Evolutionary conservation across 2,329 filamentous ascomycete species (phyloP), one percentile per base, ranked within the genome.

Genomic region (Colletotrichum orchidophilum): DNA sequence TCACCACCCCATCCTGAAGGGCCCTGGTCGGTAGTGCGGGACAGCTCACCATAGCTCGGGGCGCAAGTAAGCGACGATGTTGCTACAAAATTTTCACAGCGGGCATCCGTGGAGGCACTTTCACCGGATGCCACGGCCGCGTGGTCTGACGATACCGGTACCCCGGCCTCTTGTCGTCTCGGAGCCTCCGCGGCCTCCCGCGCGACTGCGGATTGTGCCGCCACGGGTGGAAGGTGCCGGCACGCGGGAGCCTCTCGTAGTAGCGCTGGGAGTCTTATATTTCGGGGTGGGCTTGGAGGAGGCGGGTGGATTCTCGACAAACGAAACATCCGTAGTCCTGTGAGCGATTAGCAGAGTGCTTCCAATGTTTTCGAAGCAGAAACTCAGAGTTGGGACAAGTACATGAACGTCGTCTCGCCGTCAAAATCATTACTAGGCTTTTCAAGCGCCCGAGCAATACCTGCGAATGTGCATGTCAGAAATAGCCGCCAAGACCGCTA

Each of bases 321-420:
- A 98, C 1, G 94, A 94, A 6, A 93, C 97, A 78, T 97, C 95
- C 12, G 94, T 97, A 27, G 95, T 97, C 87, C 93, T 96, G 75
- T 5, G 53, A 50, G 73, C 73, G 66, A 72, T 77, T 71, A 74
- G 77, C 73, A 59, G 73, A 70, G 65, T 57, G 54, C 75, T 66
- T 13, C 3, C 3, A 5, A 55, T 15, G 24, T 15, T 35, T 8
- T 1, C 31, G 27, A 31, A 12, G n/a, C 6, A 12, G 9, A 11
- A 26, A 31, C 7, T 3, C 1, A 27, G 15, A 11, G 27, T n/a
- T 4, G 49, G 21, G 11, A 29, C 29, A 39, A 53, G 60, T 83
- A 93, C 91, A 98, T 89, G 77, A 97, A 97, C 0, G 95, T 97
- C 62, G 93, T 93, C 76, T 98, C 95, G 18, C 81, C 81, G n/a